Conservation (phyloP, 345 rosid species). For the Dipteronia dyeriana region DNA sequence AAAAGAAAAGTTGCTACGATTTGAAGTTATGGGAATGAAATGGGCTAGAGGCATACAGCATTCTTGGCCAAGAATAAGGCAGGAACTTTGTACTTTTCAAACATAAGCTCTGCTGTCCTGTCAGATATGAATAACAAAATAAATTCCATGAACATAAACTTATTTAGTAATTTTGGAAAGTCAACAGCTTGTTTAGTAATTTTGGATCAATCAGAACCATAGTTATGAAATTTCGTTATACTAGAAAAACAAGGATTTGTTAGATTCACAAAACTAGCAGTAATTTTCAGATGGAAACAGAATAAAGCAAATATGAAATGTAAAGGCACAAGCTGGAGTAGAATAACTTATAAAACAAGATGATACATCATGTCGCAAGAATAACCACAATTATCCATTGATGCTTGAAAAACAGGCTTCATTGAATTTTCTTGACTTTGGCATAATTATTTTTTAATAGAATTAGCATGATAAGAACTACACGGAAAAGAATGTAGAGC, state of each 20-base stretch:
- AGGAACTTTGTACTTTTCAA: conserved; percentile 93
- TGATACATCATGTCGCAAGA: neutral
- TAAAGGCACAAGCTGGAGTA: neutral
- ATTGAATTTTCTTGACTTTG: neutral
- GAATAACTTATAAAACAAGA: neutral
- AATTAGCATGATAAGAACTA: neutral
- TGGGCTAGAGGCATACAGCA: conserved; percentile 60
- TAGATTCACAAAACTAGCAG: too few species aligned
- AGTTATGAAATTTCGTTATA: neutral
- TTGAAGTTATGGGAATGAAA: conserved; percentile 10
- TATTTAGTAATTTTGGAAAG: neutral
- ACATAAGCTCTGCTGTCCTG: conserved; percentile 96
- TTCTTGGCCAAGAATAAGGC: conserved; percentile 98
- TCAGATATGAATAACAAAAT: conserved; percentile 19
- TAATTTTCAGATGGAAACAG: too few species aligned
- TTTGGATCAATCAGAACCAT: neutral
- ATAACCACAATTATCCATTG: neutral
- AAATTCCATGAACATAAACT: neutral
- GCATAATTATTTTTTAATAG: neutral
- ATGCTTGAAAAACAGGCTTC: neutral
- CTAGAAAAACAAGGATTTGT: neutral
- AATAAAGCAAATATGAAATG: too few species aligned
- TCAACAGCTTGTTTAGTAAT: neutral
- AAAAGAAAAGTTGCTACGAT: neutral
- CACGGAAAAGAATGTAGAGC: neutral